Base-by-base conservation (phyloP, 306 rosid genomes). In the Purshia tridentata region DNA sequence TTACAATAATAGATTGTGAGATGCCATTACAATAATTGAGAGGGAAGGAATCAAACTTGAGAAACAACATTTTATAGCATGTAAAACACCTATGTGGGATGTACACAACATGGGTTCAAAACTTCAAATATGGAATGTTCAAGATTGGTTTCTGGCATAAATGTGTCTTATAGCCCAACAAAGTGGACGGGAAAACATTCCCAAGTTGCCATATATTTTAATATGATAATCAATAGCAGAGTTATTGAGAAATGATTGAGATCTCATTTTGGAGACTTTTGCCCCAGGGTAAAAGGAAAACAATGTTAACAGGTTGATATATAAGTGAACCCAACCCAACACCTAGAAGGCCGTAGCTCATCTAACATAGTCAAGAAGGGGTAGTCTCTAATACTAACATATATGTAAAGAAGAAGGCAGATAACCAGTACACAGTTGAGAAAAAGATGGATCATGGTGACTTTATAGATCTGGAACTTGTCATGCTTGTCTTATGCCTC, bases 1-100 rank as follows among this genome's bases (percentile, higher is more conserved):
- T 58, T 44, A 64, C 12, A 18, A 42, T 22, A 20, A 39, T 22
- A 23, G 51, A 20, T 62, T 20, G 10, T 74, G 46, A 20, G 49
- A 74, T 62, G 48, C 42, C 0, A 11, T 58, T 44, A 64, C 12
- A 18, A 42, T 22, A 20, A 39, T 22, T 74, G 46, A 20, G 49
- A 74, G 50, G 48, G n/a, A n/a, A n/a, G n/a, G n/a, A n/a, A n/a
- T n/a, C 40, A 58, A 55, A 10, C 46, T 65, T 75, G 37, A 65
- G 53, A 51, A 51, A 65, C 42, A 22, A 47, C n/a, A 58, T 58
- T 9, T 22, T 15, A 56, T 56, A 56, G 39, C 39, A 55, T 55
- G 16, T 20, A 55, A 20, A 55, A 55, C 60, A 55, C 12, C 60
- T 14, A 4, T 20, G 37, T 18, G 19, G 6, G 19, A 29, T 29